Percentiles rank a stretch among this genome's conserved stretches.
Evolutionary conservation across 108 stramenopile species (phyloP).

Genomic region (Nitzschia sp.): DNA sequence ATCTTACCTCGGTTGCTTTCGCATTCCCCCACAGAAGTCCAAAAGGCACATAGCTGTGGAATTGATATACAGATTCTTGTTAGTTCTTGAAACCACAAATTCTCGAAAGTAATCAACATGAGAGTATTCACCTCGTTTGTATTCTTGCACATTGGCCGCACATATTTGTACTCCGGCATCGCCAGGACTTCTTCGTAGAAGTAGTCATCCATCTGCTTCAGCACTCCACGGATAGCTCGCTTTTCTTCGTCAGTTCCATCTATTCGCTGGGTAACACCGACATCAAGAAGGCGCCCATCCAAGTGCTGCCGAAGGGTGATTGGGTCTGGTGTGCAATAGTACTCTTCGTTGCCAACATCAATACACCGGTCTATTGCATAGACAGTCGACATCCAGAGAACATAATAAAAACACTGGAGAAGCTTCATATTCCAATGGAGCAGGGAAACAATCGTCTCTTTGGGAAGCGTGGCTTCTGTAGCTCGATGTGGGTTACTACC

Average conservation of each 20-base stretch:
- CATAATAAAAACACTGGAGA: too few species aligned
- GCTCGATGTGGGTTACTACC: too few species aligned
- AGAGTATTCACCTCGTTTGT: constrained; percentile 39
- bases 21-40: constrained; percentile 74
- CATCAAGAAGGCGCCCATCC: constrained; percentile 26
- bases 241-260: constrained; percentile 66
- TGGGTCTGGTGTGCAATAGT: constrained; percentile 15
- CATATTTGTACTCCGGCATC: constrained; percentile 62
- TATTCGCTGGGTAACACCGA: constrained; percentile 47
- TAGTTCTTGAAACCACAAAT: background rate
- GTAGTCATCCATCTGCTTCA: constrained; percentile 60
- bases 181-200: constrained; percentile 63
- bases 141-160: constrained; percentile 61
- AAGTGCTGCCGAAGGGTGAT: constrained; percentile 5
- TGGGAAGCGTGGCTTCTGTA: too few species aligned
- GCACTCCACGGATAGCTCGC: constrained; percentile 42
- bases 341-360: constrained; percentile 13
- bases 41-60: constrained; percentile 62
- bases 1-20: constrained; percentile 50
- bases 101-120: background rate
- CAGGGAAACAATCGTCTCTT: too few species aligned
- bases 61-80: constrained; percentile 7
- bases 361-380: constrained; percentile 9
- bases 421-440: too few species aligned
- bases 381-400: too few species aligned